Percentiles rank a stretch among this genome's conserved stretches.
These are phyloP conservation scores for Leonotis leonurus DNA, from an alignment of 257 asterid species.

Conservation along the genomic window DNA sequence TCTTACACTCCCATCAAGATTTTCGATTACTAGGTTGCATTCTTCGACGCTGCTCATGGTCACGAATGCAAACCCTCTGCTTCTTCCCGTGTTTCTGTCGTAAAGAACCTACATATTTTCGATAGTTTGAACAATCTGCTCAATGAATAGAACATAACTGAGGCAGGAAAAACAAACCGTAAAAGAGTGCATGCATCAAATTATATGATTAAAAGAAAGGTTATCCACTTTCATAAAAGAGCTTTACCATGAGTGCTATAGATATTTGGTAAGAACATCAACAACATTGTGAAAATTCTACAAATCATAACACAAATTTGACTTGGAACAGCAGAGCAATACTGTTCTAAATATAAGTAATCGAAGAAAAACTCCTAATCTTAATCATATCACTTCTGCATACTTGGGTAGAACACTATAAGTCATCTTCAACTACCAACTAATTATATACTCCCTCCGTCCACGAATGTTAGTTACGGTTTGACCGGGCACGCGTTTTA, in stretches of 20 bases:
- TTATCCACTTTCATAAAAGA: no score
- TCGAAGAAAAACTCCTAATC: background rate
- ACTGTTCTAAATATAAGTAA: background rate
- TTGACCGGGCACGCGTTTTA: no score
- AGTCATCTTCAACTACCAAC: background rate
- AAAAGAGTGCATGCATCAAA: no score
- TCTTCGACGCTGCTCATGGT: constrained; percentile 85
- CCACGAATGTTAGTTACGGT: no score
- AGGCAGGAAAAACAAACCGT: background rate
- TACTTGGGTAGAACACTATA: no score
- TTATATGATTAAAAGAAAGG: no score
- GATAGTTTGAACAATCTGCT: background rate
- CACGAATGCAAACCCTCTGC: constrained; percentile 95
- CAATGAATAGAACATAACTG: background rate
- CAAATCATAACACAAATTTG: background rate
- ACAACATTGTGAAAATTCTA: background rate
- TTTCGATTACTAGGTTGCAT: constrained; percentile 59
- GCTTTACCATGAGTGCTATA: no score
- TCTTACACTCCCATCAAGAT: constrained; percentile 81
- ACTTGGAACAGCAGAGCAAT: background rate
- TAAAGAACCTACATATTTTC: constrained; percentile 61
- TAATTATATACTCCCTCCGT: no score
- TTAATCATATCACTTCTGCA: no score
- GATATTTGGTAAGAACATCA: background rate
- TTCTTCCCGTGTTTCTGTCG: constrained; percentile 69